phyloP scores from a whole-genome alignment of 2,329 filamentous ascomycete genomes.

The Clonostachys chloroleuca region DNA sequence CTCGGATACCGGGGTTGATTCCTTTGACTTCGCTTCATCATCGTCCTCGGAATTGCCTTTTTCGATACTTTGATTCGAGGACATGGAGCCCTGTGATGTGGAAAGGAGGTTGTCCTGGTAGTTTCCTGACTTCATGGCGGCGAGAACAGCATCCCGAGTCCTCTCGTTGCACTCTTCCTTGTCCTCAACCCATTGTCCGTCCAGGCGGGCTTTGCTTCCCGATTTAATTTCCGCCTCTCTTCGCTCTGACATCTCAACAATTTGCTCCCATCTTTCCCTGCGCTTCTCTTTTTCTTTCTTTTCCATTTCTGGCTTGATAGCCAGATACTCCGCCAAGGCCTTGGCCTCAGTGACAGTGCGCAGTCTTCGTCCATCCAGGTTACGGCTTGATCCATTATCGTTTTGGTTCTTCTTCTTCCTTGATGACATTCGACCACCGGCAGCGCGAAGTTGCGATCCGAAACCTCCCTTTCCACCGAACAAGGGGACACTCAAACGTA shows the following conservation, averaged over 20 bases:
- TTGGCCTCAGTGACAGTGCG: constrained; percentile 95
- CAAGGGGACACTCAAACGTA: constrained; percentile 75
- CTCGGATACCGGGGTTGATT: constrained; percentile 43
- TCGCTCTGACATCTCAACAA: constrained; percentile 79
- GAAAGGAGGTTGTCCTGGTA: constrained; percentile 56
- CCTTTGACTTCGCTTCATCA: constrained; percentile 35
- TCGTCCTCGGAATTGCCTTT: constrained; percentile 26
- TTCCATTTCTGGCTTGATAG: constrained; percentile 97
- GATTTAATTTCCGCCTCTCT: constrained; percentile 79
- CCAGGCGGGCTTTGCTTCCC: constrained; percentile 66
- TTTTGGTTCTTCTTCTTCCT: constrained; percentile 82
- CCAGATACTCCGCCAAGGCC: constrained; percentile 87
- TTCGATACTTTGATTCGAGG: constrained; percentile 21
- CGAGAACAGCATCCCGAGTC: constrained; percentile 71
- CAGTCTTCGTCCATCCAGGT: constrained; percentile 84
- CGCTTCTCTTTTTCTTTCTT: constrained; percentile 86
- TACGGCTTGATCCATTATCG: constrained; percentile 85
- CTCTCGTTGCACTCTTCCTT: constrained; percentile 87
- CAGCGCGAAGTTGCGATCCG: constrained; percentile 92
- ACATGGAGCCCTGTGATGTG: constrained; percentile 44
- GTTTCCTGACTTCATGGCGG: constrained; percentile 61
- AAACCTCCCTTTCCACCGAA: constrained; percentile 97
- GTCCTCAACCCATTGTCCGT: constrained; percentile 92
- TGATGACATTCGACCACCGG: constrained; percentile 97
- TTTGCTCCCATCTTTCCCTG: constrained; percentile 79